These are phyloP conservation scores for Pyrenochaeta sp. DNA, from an alignment of 2,329 filamentous ascomycete species.

Conservation along the genomic window DNA sequence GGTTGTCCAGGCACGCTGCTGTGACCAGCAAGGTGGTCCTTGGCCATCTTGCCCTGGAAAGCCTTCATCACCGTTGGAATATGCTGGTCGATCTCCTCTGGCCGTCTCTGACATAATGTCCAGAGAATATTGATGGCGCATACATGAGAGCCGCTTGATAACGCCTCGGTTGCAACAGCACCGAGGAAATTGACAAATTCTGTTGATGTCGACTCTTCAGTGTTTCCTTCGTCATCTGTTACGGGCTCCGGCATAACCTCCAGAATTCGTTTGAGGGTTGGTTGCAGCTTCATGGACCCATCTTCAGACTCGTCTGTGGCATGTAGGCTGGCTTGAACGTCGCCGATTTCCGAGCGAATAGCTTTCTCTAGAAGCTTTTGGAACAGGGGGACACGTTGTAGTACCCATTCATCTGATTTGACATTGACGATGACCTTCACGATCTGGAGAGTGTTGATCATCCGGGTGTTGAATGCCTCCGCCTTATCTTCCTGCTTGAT, in stretches of 20 bases:
- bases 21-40: conserved; percentile 82
- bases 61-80: conserved; percentile 90
- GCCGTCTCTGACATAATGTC: conserved; percentile 85
- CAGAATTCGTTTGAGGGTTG: conserved; percentile 81
- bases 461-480: conserved; percentile 82
- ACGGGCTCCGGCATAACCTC: conserved; percentile 84
- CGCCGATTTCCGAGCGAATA: conserved; percentile 84
- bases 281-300: conserved; percentile 66
- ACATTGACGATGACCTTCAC: conserved; percentile 87
- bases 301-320: conserved; percentile 73
- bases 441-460: conserved; percentile 93
- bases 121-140: conserved; percentile 93
- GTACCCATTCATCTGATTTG: conserved; percentile 89
- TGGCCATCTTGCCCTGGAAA: conserved; percentile 87
- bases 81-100: conserved; percentile 87
- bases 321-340: conserved; percentile 93
- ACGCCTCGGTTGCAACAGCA: conserved; percentile 83
- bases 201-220: conserved; percentile 77
- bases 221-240: conserved; percentile 84
- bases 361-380: conserved; percentile 92
- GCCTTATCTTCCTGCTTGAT: conserved; percentile 55
- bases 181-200: conserved; percentile 88
- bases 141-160: conserved; percentile 81
- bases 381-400: conserved; percentile 76
- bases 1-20: conserved; percentile 52